phyloP scores from a whole-genome alignment of 2,329 filamentous ascomycete species.

The Gnomoniopsis smithogilvyi region DNA sequence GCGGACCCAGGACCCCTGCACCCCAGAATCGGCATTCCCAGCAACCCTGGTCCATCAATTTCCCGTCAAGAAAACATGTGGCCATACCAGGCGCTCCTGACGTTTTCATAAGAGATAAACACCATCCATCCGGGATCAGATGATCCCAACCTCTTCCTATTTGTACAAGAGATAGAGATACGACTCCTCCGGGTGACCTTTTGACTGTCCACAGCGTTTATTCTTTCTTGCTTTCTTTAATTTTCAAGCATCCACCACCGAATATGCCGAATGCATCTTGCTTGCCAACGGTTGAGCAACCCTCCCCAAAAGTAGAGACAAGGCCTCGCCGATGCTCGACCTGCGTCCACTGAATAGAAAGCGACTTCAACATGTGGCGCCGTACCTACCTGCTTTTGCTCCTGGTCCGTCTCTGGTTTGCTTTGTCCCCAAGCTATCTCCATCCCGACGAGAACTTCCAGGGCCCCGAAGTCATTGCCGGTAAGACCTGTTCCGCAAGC shows the following conservation, averaged over 20 bases:
- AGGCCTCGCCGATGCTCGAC: conserved; percentile 22
- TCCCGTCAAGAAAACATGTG: conserved; percentile 14
- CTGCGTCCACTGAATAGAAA: conserved; percentile 20
- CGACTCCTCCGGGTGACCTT: neutral
- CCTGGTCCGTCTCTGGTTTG: conserved; percentile 88
- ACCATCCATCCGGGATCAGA: conserved; percentile 5
- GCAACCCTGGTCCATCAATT: conserved; percentile 9
- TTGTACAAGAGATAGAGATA: neutral
- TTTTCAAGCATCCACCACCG: neutral
- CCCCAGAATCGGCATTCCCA: conserved; percentile 5
- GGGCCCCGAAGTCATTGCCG: conserved; percentile 93
- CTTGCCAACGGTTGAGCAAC: conserved; percentile 18
- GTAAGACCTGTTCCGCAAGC: conserved; percentile 49
- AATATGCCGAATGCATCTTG: conserved; percentile 18
- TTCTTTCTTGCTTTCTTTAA: neutral
- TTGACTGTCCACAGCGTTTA: neutral
- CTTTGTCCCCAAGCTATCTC: conserved; percentile 90
- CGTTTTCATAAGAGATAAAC: conserved; percentile 9
- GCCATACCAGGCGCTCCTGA: conserved; percentile 13
- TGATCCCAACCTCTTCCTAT: neutral
- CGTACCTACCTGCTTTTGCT: conserved; percentile 82
- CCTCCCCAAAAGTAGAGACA: conserved; percentile 16
- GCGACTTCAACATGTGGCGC: conserved; percentile 71
- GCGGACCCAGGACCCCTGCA: neutral
- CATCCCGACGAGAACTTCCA: conserved; percentile 99